Evolutionary conservation across 306 rosid species (phyloP).

Genomic region (Glycine tomentella): DNA sequence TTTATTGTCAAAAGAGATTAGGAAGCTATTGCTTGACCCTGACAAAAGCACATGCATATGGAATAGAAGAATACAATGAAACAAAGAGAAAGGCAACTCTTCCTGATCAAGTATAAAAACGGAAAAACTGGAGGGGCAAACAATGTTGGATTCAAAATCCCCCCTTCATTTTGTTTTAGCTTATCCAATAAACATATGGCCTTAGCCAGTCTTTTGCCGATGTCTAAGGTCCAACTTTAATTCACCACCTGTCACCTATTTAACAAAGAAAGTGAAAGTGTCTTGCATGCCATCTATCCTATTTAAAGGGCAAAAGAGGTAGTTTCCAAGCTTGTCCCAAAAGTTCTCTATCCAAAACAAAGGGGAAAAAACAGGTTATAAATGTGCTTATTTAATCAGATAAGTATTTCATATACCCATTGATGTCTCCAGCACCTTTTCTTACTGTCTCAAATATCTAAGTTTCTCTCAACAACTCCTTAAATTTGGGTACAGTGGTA

Average conservation of each 20-base stretch:
- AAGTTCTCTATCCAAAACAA: not conserved
- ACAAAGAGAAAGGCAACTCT: not conserved
- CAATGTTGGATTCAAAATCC: not conserved
- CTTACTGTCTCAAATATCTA: not conserved
- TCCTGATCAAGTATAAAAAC: not conserved
- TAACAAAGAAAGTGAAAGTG: not conserved
- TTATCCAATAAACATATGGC: not conserved
- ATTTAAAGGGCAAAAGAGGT: not conserved
- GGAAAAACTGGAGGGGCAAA: not conserved
- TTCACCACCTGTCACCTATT: not conserved
- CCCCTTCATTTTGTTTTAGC: not conserved
- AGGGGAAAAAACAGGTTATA: not conserved
- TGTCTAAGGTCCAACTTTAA: not conserved
- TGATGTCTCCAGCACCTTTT: constrained; percentile 1
- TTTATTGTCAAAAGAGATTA: not conserved
- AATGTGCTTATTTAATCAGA: not conserved
- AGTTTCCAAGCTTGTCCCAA: not conserved
- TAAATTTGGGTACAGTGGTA: constrained; percentile 8
- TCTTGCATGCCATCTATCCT: not conserved
- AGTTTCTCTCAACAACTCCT: not conserved
- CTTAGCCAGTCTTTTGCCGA: constrained; percentile 4
- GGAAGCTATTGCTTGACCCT: not conserved
- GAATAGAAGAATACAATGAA: not conserved
- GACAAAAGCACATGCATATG: not conserved
- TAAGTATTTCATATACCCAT: not conserved